A percentile compares a stretch with the other conserved stretches of the same genome.
Conservation (phyloP, 2,329 filamentous ascomycete species). For the Hirsutella thompsonii region DNA sequence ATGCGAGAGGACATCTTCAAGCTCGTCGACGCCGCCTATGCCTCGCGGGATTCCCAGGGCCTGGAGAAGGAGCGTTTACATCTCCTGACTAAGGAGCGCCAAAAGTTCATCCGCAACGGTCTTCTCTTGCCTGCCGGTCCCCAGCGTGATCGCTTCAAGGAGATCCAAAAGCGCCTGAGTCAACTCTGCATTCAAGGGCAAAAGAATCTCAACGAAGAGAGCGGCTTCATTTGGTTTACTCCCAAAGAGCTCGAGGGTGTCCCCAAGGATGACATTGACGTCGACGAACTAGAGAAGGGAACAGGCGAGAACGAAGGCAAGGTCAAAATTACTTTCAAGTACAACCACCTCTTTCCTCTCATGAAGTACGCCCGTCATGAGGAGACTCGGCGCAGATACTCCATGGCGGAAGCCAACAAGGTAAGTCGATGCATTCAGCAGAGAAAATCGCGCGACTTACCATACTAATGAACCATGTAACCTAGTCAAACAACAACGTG, state of each 20-base stretch:
- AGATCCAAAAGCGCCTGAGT: constrained; percentile 70
- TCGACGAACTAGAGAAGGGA: constrained; percentile 57
- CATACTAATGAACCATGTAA: not conserved
- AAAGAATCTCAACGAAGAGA: constrained; percentile 74
- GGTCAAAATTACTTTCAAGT: constrained; percentile 68
- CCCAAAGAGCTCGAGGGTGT: constrained; percentile 62
- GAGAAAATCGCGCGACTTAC: not conserved
- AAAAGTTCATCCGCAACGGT: constrained; percentile 65
- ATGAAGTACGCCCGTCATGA: constrained; percentile 65
- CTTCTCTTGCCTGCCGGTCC: constrained; percentile 56
- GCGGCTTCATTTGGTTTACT: constrained; percentile 69
- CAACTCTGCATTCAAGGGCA: constrained; percentile 63
- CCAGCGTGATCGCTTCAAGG: constrained; percentile 69
- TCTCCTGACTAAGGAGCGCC: constrained; percentile 66
- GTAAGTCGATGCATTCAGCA: constrained; percentile 16
- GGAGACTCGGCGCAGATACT: constrained; percentile 55
- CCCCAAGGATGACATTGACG: constrained; percentile 53
- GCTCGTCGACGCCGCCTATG: constrained; percentile 45
- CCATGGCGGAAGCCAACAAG: constrained; percentile 71
- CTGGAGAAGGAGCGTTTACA: constrained; percentile 58
- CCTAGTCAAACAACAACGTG: constrained; percentile 54
- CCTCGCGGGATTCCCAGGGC: constrained; percentile 34
- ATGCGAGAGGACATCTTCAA: constrained; percentile 76
- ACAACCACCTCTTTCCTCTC: constrained; percentile 66
- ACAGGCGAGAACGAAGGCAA: constrained; percentile 60